Evolutionary conservation across 2,329 filamentous ascomycete genomes (phyloP).

Genomic region (Biscogniauxia marginata): DNA sequence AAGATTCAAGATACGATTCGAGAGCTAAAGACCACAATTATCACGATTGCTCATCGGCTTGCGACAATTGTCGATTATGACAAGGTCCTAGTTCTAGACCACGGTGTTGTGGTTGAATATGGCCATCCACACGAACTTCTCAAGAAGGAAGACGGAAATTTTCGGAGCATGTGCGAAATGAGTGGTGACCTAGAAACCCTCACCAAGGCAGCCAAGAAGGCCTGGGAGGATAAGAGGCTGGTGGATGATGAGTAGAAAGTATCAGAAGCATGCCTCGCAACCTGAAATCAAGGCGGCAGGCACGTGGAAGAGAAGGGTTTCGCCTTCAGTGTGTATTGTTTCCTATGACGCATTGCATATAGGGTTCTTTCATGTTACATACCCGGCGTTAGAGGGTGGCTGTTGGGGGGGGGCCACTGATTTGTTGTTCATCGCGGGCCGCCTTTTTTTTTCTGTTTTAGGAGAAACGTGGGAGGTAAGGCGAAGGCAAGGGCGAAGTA

Average conservation of each 20-base stretch:
- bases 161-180: constrained; percentile 64
- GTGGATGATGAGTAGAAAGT: constrained; percentile 37
- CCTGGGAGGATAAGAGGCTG: constrained; percentile 39
- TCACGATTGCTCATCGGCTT: constrained; percentile 93
- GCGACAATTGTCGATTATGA: constrained; percentile 99
- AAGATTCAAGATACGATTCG: constrained; percentile 97
- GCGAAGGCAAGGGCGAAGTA: no score
- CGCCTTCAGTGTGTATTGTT: neutral
- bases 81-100: constrained; percentile 91
- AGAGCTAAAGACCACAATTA: constrained; percentile 88
- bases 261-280: neutral
- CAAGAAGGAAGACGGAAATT: constrained; percentile 63
- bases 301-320: neutral
- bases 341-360: neutral
- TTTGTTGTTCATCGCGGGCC: no score
- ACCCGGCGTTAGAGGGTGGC: neutral
- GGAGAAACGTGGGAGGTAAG: no score
- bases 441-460: no score
- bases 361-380: neutral
- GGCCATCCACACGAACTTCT: constrained; percentile 86
- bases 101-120: constrained; percentile 82
- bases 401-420: no score
- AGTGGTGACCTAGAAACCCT: constrained; percentile 57
- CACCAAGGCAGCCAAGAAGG: constrained; percentile 55
- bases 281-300: neutral